phyloP scores from a whole-genome alignment of 2,329 filamentous ascomycete species.

The Trichophyton schoenleinii region DNA sequence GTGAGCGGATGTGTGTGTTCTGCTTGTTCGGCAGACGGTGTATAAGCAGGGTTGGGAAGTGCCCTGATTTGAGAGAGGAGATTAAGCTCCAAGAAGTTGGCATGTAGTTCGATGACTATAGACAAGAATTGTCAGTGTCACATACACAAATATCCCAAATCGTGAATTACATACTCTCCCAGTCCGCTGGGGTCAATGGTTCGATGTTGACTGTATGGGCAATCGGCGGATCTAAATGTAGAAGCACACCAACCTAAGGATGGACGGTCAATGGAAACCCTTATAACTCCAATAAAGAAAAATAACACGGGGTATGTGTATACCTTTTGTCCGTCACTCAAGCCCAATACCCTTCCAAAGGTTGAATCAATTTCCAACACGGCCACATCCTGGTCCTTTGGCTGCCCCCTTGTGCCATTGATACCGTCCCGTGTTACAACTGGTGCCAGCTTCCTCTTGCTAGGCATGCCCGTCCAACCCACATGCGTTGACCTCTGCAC shows the following conservation, averaged over 20 bases:
- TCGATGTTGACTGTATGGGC: conserved; percentile 96
- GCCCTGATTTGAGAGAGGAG: conserved; percentile 86
- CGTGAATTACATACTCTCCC: conserved; percentile 55
- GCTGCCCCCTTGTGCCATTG: conserved; percentile 44
- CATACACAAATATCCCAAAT: neutral
- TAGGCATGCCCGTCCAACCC: conserved; percentile 97
- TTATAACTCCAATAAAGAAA: neutral
- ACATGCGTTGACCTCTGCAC: conserved; percentile 63
- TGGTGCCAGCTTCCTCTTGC: conserved; percentile 65
- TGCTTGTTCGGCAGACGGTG: conserved; percentile 34
- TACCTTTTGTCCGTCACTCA: conserved; percentile 72
- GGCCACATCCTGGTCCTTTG: conserved; percentile 61
- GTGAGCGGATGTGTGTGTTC: conserved; percentile 65
- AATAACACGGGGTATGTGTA: conserved; percentile 17
- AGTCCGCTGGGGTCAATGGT: conserved; percentile 85
- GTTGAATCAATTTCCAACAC: conserved; percentile 79
- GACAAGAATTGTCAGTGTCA: conserved; percentile 1
- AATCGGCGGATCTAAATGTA: conserved; percentile 82
- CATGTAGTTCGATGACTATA: conserved; percentile 81
- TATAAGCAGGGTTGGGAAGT: conserved; percentile 68
- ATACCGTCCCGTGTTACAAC: conserved; percentile 64
- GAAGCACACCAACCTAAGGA: conserved; percentile 43
- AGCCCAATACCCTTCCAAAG: conserved; percentile 61
- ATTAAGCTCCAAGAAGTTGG: conserved; percentile 88
- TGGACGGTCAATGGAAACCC: conserved; percentile 16